Base-by-base conservation (phyloP, 2,329 filamentous ascomycete genomes). In the Zasmidium citrigriseum region DNA sequence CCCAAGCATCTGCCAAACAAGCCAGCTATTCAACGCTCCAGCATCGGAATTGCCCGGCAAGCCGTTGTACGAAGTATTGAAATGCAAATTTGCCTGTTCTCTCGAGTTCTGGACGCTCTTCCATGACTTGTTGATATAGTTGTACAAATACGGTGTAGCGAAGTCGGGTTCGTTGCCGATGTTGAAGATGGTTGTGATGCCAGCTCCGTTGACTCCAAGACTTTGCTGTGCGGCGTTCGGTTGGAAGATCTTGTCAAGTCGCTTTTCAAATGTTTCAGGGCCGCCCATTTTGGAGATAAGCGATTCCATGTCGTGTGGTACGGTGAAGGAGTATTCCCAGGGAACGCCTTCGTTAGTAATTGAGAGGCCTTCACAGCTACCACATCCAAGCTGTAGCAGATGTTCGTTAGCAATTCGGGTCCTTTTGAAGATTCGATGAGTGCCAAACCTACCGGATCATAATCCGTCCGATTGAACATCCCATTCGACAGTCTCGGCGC, bases 11-110 rank as follows among this genome's bases (percentile, higher is more conserved):
- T 83, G 84, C 84, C 87, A 89, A 3, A 89, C 72, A 2, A 88
- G 70, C 85, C 85, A 89, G 14, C 82, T 85, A 70, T 90, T 86
- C 86, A 90, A 89, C 16, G 87, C 86, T 3, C 88, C 88, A 1
- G 86, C 86, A 69, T 90, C 88, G 41, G 81, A 85, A 71, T 90
- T 90, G 0, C 88, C 88, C 0, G 87, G 88, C 1, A 90, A 75
- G 0, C 88, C 87, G 4, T 67, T 67, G 0, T 77, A 76, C 0
- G 80, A 80, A 1, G 81, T 76, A 41, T 75, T 76, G 71, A 88
- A 89, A 72, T 83, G 85, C 10, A 76, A 72, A 62, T 83, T 82
- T n/a, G 85, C 85, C 25, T 86, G 76, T 49, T 75, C 75, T 45
- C 87, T 81, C 46, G 82, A 84, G 62, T 82, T 79, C 54, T 80